Evolutionary conservation across 2,329 filamentous ascomycete genomes (phyloP).

Genomic region (Fusarium phyllophilum): DNA sequence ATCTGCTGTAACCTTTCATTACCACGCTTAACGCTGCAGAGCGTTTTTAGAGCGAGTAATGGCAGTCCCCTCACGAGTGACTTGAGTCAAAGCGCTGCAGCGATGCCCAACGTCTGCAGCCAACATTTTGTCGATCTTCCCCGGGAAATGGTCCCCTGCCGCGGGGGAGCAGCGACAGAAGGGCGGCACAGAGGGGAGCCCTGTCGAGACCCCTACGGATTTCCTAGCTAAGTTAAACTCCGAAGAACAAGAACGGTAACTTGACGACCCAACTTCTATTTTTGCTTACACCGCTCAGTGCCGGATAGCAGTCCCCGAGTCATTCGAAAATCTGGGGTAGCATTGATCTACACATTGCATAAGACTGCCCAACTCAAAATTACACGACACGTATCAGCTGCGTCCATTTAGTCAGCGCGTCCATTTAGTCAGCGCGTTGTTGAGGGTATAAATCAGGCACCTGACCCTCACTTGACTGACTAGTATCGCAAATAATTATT

Average conservation of each 20-base stretch:
- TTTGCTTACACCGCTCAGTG: background rate
- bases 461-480: too few relatives aligned
- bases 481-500: rapidly evolving
- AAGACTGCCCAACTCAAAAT: background rate
- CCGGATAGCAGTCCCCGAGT: background rate
- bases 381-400: background rate
- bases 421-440: background rate
- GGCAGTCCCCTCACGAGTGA: too few relatives aligned
- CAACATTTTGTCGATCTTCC: background rate
- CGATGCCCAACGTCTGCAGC: background rate
- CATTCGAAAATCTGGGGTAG: background rate
- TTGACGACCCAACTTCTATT: background rate
- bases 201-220: background rate
- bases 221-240: background rate
- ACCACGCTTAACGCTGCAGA: background rate
- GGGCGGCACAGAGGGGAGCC: background rate
- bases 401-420: background rate
- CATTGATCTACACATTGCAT: background rate
- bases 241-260: background rate
- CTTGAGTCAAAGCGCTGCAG: background rate
- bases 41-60: background rate
- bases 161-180: too few relatives aligned
- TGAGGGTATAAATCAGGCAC: background rate
- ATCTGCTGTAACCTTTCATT: background rate
- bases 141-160: background rate